A percentile compares a stretch with the other conserved stretches of the same genome.
phyloP scores from a whole-genome alignment of 140 eudicot genomes.

The Senecio squalidus region DNA sequence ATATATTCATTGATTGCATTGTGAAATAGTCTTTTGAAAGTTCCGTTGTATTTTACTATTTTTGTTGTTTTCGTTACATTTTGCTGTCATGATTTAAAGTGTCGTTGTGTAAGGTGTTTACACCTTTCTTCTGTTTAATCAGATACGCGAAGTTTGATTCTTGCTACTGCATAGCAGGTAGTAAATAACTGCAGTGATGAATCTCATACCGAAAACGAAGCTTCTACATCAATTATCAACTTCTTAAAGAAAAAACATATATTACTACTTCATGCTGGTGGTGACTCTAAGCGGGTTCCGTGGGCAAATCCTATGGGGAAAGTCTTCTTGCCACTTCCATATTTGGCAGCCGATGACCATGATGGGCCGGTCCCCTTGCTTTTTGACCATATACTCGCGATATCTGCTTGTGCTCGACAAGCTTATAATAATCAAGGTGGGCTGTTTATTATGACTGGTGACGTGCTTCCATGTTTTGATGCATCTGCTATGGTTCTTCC shows the following conservation, averaged over 20 bases:
- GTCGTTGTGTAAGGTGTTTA: constrained; percentile 7
- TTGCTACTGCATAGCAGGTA: constrained; percentile 44
- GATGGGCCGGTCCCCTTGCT: constrained; percentile 98
- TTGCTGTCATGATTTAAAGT: not conserved
- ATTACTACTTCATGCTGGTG: constrained; percentile 94
- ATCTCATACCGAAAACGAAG: constrained; percentile 34
- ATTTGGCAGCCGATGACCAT: constrained; percentile 89
- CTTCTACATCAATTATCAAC: constrained; percentile 31
- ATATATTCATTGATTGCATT: no score
- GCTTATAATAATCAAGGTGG: constrained; percentile 91
- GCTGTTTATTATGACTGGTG: constrained; percentile 94
- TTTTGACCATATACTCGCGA: constrained; percentile 97
- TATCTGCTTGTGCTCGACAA: constrained; percentile 93
- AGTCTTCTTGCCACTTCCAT: constrained; percentile 96
- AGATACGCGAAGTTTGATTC: constrained; percentile 13
- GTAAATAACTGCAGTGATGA: constrained; percentile 19
- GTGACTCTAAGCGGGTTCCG: constrained; percentile 97
- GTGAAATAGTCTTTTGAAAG: not conserved
- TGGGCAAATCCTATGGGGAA: constrained; percentile 99
- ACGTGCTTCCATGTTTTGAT: constrained; percentile 99
- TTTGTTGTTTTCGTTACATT: not conserved
- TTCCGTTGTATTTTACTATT: not conserved
- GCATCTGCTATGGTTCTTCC: constrained; percentile 89
- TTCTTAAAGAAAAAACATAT: constrained; percentile 63
- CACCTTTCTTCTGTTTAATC: not conserved